Evolutionary conservation across 208 protist genomes (phyloP), one percentile per base, ranked within the genome.

Genomic region (Kentomonas sorsogonicus): DNA sequence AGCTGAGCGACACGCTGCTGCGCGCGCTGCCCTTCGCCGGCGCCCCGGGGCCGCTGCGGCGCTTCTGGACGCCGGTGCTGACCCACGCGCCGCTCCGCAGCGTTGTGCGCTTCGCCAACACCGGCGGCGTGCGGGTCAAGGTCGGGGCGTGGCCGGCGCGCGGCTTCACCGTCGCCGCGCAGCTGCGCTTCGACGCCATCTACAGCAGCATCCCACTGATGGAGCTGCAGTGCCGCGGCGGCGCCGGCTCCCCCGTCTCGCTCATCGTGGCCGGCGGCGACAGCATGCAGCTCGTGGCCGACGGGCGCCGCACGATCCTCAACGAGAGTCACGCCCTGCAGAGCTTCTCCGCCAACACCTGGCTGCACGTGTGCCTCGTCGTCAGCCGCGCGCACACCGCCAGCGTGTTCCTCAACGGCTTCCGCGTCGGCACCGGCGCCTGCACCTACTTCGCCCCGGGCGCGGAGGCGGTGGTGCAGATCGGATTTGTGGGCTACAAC

Each of bases 11-110:
- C 10, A 26, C 25, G 6, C 47, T 60, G 52, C 40, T 84, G 13
- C 66, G 72, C 25, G 65, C 83, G 52, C 54, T 94, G 13, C 83
- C 83, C 13, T 83, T 79, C 54, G 57, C 63, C 0, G 75, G 78
- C 7, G 55, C 53, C 58, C 54, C 70, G 9, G 54, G 31, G 47
- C 56, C 74, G 25, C 57, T 93, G 47, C 63, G 74, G 13, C 18
- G 26, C n/a, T 94, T 91, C 54, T 94, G 87, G 87, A 43, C 61
- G 46, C 87, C 83, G 18, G 72, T 90, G 38, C 68, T 94, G 34
- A 50, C 65, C 2, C 65, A 79, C 44, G 74, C 83, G 25, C 78
- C 80, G 18, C 63, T 64, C 18, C 78, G 79, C 29, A 88, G 79
- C 60, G 70, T 83, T 38, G 54, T 89, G 1, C 83, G 81, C 50